Evolutionary conservation across 2,329 filamentous ascomycete species (phyloP), one percentile per base, ranked within the genome.

Genomic region (Verticillium tricorpus): DNA sequence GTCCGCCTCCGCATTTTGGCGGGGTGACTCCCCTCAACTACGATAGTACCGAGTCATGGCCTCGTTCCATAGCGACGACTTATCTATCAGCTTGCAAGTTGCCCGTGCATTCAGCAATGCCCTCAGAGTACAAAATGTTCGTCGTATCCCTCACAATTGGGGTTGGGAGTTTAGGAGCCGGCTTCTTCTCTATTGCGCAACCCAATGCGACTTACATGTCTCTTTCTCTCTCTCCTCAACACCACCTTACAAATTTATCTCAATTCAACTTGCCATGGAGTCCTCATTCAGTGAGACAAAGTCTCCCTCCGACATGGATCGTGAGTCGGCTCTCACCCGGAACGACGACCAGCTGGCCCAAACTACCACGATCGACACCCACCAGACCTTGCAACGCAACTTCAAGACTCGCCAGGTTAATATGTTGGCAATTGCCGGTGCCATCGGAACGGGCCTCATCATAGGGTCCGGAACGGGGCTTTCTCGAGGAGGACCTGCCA

Each of bases 381-480:
- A 56, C 28, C 19, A 25, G 32, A 34, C 54, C 7, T 17, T 56
- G 9, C 54, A 17, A 8, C 45, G 60, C 50, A 67, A 70, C 14
- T 66, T 72, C 52, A 67, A 64, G 45, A 71, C 66, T 32, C 73
- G 69, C 19, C 74, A 72, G 0, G 67, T 67, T 19, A 74, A 69
- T 57, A 76, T 76, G 74, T 73, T 77, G 63, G 73, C 74, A 2
- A 74, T 78, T 55, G 74, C 72, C 7, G 73, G 75, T 54, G 74
- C 73, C 2, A 73, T 77, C 61, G 75, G 75, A 12, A 73, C 69
- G 39, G 74, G 75, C 58, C 70, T 85, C 35, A 82, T 85, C 62
- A 76, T 85, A 35, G 82, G 83, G 15, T 80, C 82, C 0, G 81
- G 82, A 2, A 78, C 76, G 22, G 76, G 78, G 1, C 73, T 86